These are phyloP conservation scores for Colletotrichum zoysiae DNA, from an alignment of 2,329 filamentous ascomycete genomes.

Conservation along the genomic window DNA sequence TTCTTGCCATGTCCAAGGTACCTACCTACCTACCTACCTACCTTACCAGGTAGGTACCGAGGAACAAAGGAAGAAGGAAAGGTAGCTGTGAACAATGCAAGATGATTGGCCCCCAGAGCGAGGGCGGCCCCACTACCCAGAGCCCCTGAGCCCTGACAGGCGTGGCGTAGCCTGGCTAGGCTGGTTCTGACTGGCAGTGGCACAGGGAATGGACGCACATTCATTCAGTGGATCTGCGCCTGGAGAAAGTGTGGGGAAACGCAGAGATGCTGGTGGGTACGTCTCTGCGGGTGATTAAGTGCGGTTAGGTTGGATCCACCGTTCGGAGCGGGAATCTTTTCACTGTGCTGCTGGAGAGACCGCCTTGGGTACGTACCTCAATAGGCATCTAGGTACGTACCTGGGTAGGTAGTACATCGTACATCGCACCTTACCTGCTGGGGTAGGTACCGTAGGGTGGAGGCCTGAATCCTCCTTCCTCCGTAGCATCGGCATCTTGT, in stretches of 20 bases:
- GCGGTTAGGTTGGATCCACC: conserved; percentile 26
- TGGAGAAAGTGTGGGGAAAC: conserved; percentile 41
- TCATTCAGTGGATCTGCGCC: conserved; percentile 18
- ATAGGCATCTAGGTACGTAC: no score
- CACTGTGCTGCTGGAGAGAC: conserved; percentile 15
- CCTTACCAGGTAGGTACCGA: neutral
- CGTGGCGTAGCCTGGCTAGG: conserved; percentile 24
- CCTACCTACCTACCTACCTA: no score
- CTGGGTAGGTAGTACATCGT: no score
- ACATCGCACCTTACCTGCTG: no score
- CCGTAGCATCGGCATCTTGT: neutral
- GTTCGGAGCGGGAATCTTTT: conserved; percentile 4
- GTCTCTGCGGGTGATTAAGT: conserved; percentile 14
- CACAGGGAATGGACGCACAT: neutral
- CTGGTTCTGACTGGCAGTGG: conserved; percentile 29
- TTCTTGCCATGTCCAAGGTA: neutral
- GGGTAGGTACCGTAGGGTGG: neutral
- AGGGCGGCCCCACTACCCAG: conserved; percentile 15
- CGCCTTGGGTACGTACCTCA: no score
- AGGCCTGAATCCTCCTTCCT: neutral
- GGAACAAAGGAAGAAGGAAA: conserved; percentile 10
- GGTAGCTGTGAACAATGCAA: neutral
- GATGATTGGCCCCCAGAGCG: conserved; percentile 22
- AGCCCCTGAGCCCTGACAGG: conserved; percentile 30
- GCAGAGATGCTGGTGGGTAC: conserved; percentile 17